Evolutionary conservation across 2,329 filamentous ascomycete species (phyloP).

Genomic region (Neospermospora avenae): DNA sequence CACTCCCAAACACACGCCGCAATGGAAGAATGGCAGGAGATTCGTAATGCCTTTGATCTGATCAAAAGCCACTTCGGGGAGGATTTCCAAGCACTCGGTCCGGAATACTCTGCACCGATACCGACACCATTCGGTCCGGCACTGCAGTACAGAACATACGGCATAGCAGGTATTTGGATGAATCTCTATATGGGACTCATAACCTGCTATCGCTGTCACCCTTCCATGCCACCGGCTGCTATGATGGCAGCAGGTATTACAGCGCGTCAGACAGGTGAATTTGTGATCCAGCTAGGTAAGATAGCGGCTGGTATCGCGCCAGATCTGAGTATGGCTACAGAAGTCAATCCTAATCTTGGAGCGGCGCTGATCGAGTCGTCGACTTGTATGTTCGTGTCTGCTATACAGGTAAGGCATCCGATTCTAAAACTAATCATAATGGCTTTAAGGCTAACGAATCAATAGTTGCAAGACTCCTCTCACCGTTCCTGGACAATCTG

Average conservation of each 20-base stretch:
- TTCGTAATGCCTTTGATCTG: constrained; percentile 66
- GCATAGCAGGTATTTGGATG: constrained; percentile 84
- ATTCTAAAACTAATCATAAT: background rate
- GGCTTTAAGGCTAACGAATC: too few species aligned
- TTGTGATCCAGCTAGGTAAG: constrained; percentile 72
- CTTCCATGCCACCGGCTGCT: constrained; percentile 84
- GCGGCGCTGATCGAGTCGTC: constrained; percentile 79
- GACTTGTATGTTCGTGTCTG: constrained; percentile 83
- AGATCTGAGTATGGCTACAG: constrained; percentile 41
- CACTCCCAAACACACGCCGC: constrained; percentile 27
- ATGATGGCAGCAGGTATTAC: constrained; percentile 79
- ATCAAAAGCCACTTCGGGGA: constrained; percentile 65
- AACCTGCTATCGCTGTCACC: constrained; percentile 76
- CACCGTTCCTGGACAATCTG: constrained; percentile 78
- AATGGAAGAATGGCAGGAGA: constrained; percentile 68
- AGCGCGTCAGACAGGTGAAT: constrained; percentile 65
- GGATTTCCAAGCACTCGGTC: constrained; percentile 71
- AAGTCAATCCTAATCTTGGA: constrained; percentile 73
- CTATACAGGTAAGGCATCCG: constrained; percentile 56
- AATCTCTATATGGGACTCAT: constrained; percentile 85
- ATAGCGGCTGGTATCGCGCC: constrained; percentile 71
- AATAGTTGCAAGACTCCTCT: constrained; percentile 62
- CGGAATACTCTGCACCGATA: constrained; percentile 60
- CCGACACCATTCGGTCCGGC: constrained; percentile 79
- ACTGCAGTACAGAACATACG: constrained; percentile 78